Evolutionary conservation across 257 asterid species (phyloP), one percentile per base, ranked within the genome.

Genomic region (Penstemon barbatus): DNA sequence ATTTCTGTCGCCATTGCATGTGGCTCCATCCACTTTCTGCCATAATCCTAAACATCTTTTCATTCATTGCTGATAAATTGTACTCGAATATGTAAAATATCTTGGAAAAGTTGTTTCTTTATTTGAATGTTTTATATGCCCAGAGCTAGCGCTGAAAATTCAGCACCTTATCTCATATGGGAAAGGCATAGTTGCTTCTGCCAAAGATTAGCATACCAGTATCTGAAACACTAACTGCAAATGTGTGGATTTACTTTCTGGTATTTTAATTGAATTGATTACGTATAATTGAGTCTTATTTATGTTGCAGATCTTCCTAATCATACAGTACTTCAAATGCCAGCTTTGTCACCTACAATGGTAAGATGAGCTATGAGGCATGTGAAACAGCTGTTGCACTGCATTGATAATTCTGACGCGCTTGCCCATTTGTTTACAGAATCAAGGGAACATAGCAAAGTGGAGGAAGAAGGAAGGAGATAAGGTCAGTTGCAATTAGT

Each of bases 341-440:
- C 99, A 9, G 96, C 99, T 65, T 80, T 94, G 79, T 94, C 99
- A 55, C 99, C 98, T 73, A 94, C 99, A 63, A 94, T 94, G 99
- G 99, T 94, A 86, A 81, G 75, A 66, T 75, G 65, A 81, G 44
- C 55, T 77, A 19, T 54, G 33, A 38, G 13, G 65, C 64, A 56
- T 11, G 39, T 52, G 1, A 19, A 53, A 71, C 39, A 11, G 7
- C 18, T 60, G 61, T 66, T 42, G 68, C 63, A 54, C 53, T 56
- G 12, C 55, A 7, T 57, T 39, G 39, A 44, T 52, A 61, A 42
- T 57, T 63, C 51, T 76, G 42, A 71, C 67, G n/a, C 67, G 77
- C 65, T 70, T 78, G 44, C 50, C 67, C 41, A 62, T 71, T 70
- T 74, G 74, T 65, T 73, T 79, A 77, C 82, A 94, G 99, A 94